Evolutionary conservation across 2,329 filamentous ascomycete genomes (phyloP).

Genomic region (Fusarium bactridioides): DNA sequence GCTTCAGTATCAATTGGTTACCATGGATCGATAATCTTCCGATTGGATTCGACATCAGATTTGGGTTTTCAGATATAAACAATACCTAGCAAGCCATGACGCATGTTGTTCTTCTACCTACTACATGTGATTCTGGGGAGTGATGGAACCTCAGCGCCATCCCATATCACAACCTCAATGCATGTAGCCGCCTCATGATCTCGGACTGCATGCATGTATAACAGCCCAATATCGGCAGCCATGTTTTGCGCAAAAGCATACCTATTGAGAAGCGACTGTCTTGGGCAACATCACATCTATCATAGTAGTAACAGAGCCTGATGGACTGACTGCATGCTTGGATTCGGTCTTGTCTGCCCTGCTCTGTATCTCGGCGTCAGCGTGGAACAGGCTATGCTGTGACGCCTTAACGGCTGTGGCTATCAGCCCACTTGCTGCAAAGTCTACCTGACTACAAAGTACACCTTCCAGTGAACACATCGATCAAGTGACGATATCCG

Average conservation of each 20-base stretch:
- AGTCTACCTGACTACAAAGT: background rate
- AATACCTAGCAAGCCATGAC: conserved; percentile 11
- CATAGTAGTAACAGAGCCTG: conserved; percentile 2
- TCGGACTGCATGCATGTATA: conserved; percentile 18
- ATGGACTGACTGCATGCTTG: conserved; percentile 18
- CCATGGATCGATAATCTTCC: conserved; percentile 28
- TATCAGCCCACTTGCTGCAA: conserved; percentile 19
- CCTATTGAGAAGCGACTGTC: background rate
- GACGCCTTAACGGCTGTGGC: background rate
- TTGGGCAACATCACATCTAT: conserved; percentile 6
- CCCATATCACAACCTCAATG: conserved; percentile 26
- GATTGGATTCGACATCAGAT: conserved; percentile 20
- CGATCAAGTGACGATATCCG: background rate
- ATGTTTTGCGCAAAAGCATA: conserved; percentile 3
- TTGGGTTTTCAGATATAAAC: background rate
- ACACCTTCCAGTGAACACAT: background rate
- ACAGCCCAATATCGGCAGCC: conserved; percentile 27
- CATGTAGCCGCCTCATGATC: conserved; percentile 29
- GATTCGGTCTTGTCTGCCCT: conserved; percentile 19
- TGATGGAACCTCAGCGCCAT: conserved; percentile 20
- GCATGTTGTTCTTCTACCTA: conserved; percentile 1
- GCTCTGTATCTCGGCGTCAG: conserved; percentile 6
- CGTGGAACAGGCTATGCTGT: background rate
- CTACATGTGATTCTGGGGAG: conserved; percentile 5
- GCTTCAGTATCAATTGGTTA: conserved; percentile 28